Conservation (phyloP, 1,284 basidiomycete species). For the Malassezia sympodialis region DNA sequence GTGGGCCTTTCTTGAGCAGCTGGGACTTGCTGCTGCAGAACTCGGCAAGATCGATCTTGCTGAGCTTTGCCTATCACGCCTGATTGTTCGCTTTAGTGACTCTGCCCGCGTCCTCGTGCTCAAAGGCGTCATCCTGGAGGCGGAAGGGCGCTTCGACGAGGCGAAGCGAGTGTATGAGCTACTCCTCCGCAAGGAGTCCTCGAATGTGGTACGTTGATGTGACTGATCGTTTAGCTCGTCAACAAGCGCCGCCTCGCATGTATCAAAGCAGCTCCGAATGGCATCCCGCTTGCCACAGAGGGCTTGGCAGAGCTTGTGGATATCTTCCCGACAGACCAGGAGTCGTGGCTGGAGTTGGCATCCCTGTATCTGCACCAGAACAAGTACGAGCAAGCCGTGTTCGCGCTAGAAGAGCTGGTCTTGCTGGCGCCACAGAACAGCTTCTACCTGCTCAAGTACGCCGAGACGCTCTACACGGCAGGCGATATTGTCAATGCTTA, state of each 20-base stretch:
- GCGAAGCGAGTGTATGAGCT: conserved; percentile 63
- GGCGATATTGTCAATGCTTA: conserved; percentile 53
- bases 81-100: conserved; percentile 64
- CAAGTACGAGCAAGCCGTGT: conserved; percentile 59
- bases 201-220: conserved; percentile 60
- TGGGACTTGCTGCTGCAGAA: conserved; percentile 76
- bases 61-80: conserved; percentile 61
- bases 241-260: conserved; percentile 77
- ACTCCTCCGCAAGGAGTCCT: conserved; percentile 60
- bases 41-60: conserved; percentile 68
- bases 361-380: conserved; percentile 69
- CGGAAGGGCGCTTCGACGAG: conserved; percentile 51
- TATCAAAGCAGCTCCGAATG: conserved; percentile 22
- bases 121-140: conserved; percentile 76
- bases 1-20: conserved; percentile 79
- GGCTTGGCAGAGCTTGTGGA: conserved; percentile 74
- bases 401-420: conserved; percentile 68
- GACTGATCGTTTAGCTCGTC: conserved; percentile 54
- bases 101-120: conserved; percentile 74
- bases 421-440: conserved; percentile 74
- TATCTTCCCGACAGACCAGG: conserved; percentile 81
- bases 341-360: conserved; percentile 87
- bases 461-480: conserved; percentile 74
- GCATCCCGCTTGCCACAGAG: conserved; percentile 57
- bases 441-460: conserved; percentile 68